Base-by-base conservation (phyloP, 805 yeast species). In the Vanderwaltozyma polyspora region DNA sequence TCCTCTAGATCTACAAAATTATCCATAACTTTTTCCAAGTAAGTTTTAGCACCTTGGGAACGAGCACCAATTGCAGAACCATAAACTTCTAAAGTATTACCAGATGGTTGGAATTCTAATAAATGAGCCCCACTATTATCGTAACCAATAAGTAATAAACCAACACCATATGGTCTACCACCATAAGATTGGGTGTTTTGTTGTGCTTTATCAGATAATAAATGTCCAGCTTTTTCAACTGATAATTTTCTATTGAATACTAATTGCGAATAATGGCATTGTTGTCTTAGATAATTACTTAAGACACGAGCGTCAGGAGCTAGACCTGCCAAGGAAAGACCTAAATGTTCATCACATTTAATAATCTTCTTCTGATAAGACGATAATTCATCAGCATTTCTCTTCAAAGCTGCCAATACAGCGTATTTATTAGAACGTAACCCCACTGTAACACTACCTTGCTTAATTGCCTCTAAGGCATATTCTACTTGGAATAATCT, bases 21-120 rank as follows among this genome's bases (percentile, higher is more conserved):
- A 25, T 82, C 85, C 53, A 78, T 68, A 46, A 79, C 79, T 55
- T 95, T 77, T 62, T 91, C 99, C 55, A 91, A 65, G 49, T 85
- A 91, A 2, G 99, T 91, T 64, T 94, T 76, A 12, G 95, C 96
- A 33, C 97, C 97, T 63, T 91, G 99, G 2, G 97, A 89, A 55
- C 99, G 74, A 8, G 99, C 97, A 31, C 99, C 99, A 52, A 91
- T 85, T 25, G 98, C 94, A 10, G 95, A 78, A 24, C 95, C 97
- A 47, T 72, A 74, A 55, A 87, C 82, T 60, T 91, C 97, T 49
- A 86, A 67, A 16, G 81, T 91, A 18, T 89, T 78, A 2, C 99
- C 99, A 7, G 94, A 79, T 13, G 99, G 98, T 56, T 83, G 89
- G 62, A 91, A 91, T 65, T 91, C 99, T 59, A 75, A 78, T 42